phyloP scores from a whole-genome alignment of 495 filamentous ascomycete species.

The Hypoxylon fragiforme region DNA sequence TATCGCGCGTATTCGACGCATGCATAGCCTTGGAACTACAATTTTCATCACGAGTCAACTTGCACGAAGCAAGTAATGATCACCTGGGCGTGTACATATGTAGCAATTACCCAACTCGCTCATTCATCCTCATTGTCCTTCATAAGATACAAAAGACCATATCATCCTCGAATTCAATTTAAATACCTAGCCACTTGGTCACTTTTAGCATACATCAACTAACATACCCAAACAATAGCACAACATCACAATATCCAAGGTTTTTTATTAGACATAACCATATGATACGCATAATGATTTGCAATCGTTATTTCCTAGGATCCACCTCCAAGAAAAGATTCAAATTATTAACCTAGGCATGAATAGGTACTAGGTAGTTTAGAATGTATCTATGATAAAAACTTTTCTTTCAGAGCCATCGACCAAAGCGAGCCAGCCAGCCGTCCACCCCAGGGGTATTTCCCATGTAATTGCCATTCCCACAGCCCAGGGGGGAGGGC shows the following conservation, averaged over 20 bases:
- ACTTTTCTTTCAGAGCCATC: constrained; percentile 2
- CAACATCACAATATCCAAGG: neutral
- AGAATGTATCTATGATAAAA: constrained; percentile 2
- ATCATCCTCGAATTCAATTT: too few species aligned
- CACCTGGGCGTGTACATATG: too few species aligned
- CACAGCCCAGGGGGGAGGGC: neutral
- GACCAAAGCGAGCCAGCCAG: neutral
- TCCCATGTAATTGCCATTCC: constrained; percentile 10
- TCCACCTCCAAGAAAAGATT: constrained; percentile 6
- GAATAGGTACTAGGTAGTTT: constrained; percentile 7
- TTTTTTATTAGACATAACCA: neutral
- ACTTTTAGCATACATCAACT: too few species aligned
- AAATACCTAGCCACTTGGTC: too few species aligned
- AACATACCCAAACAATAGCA: too few species aligned
- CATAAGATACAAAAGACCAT: too few species aligned
- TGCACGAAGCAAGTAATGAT: too few species aligned
- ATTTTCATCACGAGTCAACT: too few species aligned
- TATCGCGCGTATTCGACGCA: too few species aligned
- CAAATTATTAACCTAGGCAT: constrained; percentile 17
- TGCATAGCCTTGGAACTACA: too few species aligned
- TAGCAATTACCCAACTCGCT: too few species aligned
- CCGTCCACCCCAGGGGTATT: neutral
- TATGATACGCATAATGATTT: neutral
- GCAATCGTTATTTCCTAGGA: constrained; percentile 12
- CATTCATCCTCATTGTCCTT: too few species aligned